Evolutionary conservation across 1,284 basidiomycete genomes (phyloP), one percentile per base, ranked within the genome.

Genomic region (Naganishia liquefaciens): DNA sequence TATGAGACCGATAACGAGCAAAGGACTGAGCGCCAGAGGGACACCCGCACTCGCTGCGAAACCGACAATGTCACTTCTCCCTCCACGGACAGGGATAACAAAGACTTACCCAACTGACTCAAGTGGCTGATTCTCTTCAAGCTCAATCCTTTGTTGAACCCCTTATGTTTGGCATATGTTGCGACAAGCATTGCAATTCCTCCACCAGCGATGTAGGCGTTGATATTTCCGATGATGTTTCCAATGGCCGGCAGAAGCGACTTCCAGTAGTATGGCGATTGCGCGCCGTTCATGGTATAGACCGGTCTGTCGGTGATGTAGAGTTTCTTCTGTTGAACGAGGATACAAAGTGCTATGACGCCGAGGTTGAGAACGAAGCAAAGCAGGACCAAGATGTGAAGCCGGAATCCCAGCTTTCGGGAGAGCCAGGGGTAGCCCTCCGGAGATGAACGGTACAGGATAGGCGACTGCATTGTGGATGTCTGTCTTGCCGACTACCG

Each of bases 391-490:
- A 62, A 19, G 42, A 62, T 33, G 51, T 62, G 61, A 5, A 52
- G 42, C 40, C 33, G 23, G 15, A 33, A 25, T 15, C 43, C 52
- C 19, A 52, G 40, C 19, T 51, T 50, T 11, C 61, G 61, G 39
- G 51, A 53, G n/a, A 21, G 50, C 61, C 61, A 62, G 17, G 50
- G 61, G n/a, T 62, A 62, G 51, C 57, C 57, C 13, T 50, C 57
- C n/a, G 57, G 57, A 11, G 57, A 50, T 1, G 57, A 60, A n/a
- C 50, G 57, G n/a, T 60, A 50, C 37, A 60, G 57, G 17, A 60
- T 49, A 6, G 57, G 57, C 2, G 57, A 60, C 57, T 60, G 57
- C 57, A 60, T 60, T 10, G 15, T 37, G 44, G 33, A 37, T 10
- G 25, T 44, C 27, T 27, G 4, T 46, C 15, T 17, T 27, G 40